Percentiles rank a stretch among this genome's conserved stretches.
Evolutionary conservation across 495 filamentous ascomycete genomes (phyloP).

Genomic region (Aspergillus mulundensis): DNA sequence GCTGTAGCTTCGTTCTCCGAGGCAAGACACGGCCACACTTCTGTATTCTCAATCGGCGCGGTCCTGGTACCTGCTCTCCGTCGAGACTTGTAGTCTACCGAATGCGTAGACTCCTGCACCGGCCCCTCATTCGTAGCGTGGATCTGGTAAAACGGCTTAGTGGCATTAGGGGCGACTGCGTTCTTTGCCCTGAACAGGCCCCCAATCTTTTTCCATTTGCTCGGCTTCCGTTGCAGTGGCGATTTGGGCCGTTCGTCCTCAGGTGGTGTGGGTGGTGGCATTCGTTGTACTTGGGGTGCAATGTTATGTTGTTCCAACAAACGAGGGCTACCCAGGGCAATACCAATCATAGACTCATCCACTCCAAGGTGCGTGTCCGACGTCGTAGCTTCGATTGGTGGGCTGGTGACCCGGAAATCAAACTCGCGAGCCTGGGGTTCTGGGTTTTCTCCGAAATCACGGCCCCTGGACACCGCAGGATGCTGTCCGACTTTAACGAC

Average conservation of each 20-base stretch:
- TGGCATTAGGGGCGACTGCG: constrained; percentile 23
- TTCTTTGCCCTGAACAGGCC: constrained; percentile 47
- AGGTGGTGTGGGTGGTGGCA: constrained; percentile 12
- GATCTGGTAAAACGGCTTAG: constrained; percentile 24
- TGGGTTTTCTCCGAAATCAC: constrained; percentile 16
- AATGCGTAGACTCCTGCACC: constrained; percentile 18
- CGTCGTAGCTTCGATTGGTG: constrained; percentile 25
- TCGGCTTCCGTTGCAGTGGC: constrained; percentile 38
- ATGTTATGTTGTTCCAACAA: constrained; percentile 23
- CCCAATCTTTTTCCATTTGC: constrained; percentile 57
- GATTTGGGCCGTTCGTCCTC: constrained; percentile 15
- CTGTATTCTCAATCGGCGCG: constrained; percentile 17
- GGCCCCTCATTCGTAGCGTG: constrained; percentile 9
- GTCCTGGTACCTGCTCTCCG: neutral
- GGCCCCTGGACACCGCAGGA: constrained; percentile 21
- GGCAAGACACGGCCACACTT: constrained; percentile 33
- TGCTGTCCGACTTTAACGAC: constrained; percentile 23
- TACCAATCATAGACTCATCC: constrained; percentile 43
- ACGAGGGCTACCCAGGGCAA: constrained; percentile 54
- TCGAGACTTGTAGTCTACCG: constrained; percentile 17
- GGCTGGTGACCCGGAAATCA: constrained; percentile 35
- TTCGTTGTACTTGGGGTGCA: constrained; percentile 23
- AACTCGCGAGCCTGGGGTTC: constrained; percentile 24
- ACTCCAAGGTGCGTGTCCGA: constrained; percentile 13
- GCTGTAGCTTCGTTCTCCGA: constrained; percentile 11